Evolutionary conservation across 2,329 filamentous ascomycete species (phyloP).

Genomic region (Penicillium sp.): DNA sequence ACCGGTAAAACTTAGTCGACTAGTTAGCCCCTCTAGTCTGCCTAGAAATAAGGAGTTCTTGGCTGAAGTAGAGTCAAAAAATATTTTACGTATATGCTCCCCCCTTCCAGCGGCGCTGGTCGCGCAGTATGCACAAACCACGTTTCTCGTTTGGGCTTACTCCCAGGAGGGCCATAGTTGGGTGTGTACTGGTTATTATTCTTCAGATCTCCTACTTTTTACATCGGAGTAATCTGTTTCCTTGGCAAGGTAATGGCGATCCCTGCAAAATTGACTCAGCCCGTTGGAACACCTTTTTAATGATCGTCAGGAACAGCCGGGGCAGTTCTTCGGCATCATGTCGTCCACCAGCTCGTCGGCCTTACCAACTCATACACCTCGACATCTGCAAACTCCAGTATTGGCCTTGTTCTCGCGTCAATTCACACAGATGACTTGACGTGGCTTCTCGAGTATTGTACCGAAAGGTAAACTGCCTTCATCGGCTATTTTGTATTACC

Average conservation of each 20-base stretch:
- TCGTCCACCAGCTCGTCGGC: not conserved
- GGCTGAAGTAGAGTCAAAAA: not conserved
- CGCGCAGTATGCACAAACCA: not conserved
- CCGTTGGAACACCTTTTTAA: not conserved
- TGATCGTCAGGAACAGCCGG: conserved; percentile 1
- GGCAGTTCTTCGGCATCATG: not conserved
- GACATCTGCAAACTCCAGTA: not conserved
- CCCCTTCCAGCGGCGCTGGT: not conserved
- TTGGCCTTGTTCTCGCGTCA: conserved; percentile 12
- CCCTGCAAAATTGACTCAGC: not conserved
- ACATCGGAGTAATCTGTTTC: not conserved
- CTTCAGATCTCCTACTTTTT: not conserved
- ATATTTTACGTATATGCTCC: not conserved
- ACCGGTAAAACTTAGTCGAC: not conserved
- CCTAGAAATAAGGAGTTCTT: not conserved
- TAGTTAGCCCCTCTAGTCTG: not conserved
- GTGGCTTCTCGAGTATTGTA: conserved; percentile 13
- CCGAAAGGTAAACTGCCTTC: conserved; percentile 5
- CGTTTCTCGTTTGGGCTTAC: not conserved
- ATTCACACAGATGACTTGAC: conserved; percentile 11
- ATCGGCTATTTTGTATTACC: not conserved
- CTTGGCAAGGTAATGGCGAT: not conserved
- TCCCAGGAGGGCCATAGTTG: not conserved
- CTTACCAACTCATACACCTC: conserved; percentile 6
- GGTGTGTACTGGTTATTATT: not conserved